These are phyloP conservation scores for Chytriomyces sp. DNA, from an alignment of 192 early-diverging fungal genomes.

Conservation along the genomic window DNA sequence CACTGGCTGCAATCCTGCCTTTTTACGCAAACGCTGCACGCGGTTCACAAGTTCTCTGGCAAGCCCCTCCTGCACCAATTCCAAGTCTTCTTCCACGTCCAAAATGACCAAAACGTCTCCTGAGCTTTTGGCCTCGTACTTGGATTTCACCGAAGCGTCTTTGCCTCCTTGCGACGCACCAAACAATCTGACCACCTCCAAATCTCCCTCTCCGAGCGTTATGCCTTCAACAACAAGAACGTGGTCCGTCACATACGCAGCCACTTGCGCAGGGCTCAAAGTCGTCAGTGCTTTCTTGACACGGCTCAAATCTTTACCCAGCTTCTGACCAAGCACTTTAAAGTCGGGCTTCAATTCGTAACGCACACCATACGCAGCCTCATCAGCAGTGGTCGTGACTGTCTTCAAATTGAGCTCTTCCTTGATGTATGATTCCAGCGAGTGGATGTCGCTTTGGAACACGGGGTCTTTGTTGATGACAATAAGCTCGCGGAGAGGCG, in stretches of 20 bases:
- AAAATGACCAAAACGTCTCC: slow-evolving; percentile 86
- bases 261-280: slow-evolving; percentile 77
- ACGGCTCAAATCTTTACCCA: slow-evolving; percentile 86
- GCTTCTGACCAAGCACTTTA: slow-evolving; percentile 85
- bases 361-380: slow-evolving; percentile 89
- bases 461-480: slow-evolving; percentile 86
- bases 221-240: slow-evolving; percentile 80
- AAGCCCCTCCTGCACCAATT: slow-evolving; percentile 84
- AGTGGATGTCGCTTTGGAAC: slow-evolving; percentile 84
- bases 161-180: slow-evolving; percentile 62
- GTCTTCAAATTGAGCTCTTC: slow-evolving; percentile 93
- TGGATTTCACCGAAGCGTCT: not conserved
- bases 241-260: slow-evolving; percentile 74
- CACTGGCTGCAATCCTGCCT: slow-evolving; percentile 83
- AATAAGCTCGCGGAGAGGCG: slow-evolving; percentile 88
- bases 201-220: slow-evolving; percentile 77
- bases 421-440: slow-evolving; percentile 82
- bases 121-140: slow-evolving; percentile 32
- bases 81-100: slow-evolving; percentile 79
- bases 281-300: slow-evolving; percentile 83
- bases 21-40: slow-evolving; percentile 94
- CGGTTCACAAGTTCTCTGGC: slow-evolving; percentile 97
- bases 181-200: slow-evolving; percentile 85
- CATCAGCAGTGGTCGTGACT: slow-evolving; percentile 87
- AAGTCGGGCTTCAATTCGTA: slow-evolving; percentile 91